These are phyloP conservation scores for Nothophytophthora sp. DNA, from an alignment of 352 stramenopile species.

Conservation along the genomic window DNA sequence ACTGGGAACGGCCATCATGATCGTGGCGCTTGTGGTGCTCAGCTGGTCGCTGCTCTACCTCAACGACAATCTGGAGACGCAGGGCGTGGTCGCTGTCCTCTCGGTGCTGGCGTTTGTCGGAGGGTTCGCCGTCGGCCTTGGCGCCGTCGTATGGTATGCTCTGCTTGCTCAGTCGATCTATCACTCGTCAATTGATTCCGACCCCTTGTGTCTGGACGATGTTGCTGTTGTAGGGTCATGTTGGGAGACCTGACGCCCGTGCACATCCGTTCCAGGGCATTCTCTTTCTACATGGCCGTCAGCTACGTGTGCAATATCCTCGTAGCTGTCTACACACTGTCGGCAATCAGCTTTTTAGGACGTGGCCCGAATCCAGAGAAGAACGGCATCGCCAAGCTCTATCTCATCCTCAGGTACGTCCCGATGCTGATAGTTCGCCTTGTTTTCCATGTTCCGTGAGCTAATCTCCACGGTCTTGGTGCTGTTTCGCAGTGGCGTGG, in stretches of 20 bases:
- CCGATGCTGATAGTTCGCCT: neutral
- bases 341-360: constrained; percentile 75
- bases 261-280: constrained; percentile 79
- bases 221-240: constrained; percentile 58
- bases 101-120: constrained; percentile 81
- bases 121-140: constrained; percentile 85
- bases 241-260: constrained; percentile 89
- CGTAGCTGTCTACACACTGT: constrained; percentile 76
- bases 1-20: constrained; percentile 73
- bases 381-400: constrained; percentile 85
- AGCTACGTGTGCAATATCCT: constrained; percentile 89
- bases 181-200: neutral
- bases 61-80: constrained; percentile 41
- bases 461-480: no score
- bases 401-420: constrained; percentile 67
- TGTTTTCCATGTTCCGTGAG: neutral
- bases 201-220: constrained; percentile 1
- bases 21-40: constrained; percentile 60
- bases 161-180: neutral
- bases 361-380: constrained; percentile 67
- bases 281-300: constrained; percentile 83
- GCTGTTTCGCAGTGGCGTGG: constrained; percentile 53
- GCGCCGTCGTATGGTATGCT: constrained; percentile 75
- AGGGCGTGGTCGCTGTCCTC: constrained; percentile 72
- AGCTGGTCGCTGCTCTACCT: constrained; percentile 70